Conservation (phyloP, 192 early-diverging fungal genomes). For the Coemansia sp. region DNA sequence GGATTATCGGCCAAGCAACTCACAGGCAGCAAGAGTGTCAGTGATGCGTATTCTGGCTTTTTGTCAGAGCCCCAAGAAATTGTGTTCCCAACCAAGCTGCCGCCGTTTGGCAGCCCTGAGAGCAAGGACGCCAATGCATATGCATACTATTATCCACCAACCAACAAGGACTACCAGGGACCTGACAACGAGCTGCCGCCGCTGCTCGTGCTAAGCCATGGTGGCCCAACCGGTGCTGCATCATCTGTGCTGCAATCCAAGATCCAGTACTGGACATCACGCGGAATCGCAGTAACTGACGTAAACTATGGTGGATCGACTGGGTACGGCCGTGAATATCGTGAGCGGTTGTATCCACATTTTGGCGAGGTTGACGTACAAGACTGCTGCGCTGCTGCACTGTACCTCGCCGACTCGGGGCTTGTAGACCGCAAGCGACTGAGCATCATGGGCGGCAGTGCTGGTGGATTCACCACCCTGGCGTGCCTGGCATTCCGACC, state of each 20-base stretch:
- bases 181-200: conserved; percentile 62
- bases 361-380: conserved; percentile 78
- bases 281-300: conserved; percentile 71
- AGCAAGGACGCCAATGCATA: conserved; percentile 36
- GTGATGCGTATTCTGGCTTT: conserved; percentile 27
- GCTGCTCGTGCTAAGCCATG: conserved; percentile 69
- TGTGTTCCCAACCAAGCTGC: conserved; percentile 59
- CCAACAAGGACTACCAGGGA: conserved; percentile 58
- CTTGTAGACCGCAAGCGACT: conserved; percentile 63
- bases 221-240: conserved; percentile 64
- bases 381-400: conserved; percentile 72
- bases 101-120: conserved; percentile 15
- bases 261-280: conserved; percentile 75
- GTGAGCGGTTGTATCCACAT: conserved; percentile 67
- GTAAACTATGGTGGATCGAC: conserved; percentile 81
- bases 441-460: conserved; percentile 67
- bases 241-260: conserved; percentile 44
- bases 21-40: background rate
- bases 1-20: conserved; percentile 14
- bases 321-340: conserved; percentile 71
- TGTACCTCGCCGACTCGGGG: conserved; percentile 58
- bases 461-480: conserved; percentile 70
- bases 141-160: conserved; percentile 64
- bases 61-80: conserved; percentile 67
- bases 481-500: conserved; percentile 66